These are phyloP conservation scores for Diaporthe velutina DNA, from an alignment of 2,329 filamentous ascomycete genomes.

Conservation along the genomic window DNA sequence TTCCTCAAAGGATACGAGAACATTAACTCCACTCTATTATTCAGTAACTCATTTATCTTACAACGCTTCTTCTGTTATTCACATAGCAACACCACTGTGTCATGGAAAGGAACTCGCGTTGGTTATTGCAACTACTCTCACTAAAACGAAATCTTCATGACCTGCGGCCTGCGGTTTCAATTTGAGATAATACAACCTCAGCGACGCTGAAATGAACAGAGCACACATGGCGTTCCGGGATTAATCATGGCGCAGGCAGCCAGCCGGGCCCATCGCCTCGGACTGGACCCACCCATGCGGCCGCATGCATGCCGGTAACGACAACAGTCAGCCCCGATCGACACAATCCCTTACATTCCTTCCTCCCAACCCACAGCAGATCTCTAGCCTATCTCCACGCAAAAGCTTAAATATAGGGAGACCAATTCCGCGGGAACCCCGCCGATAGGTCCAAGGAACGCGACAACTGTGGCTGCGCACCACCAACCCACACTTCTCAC, in stretches of 20 bases:
- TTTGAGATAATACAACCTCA: neutral
- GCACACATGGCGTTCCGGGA: neutral
- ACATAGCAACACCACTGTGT: neutral
- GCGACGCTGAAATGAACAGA: neutral
- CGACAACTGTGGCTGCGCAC: neutral
- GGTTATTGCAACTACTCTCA: neutral
- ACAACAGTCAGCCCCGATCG: neutral
- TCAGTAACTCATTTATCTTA: no score
- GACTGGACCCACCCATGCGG: conserved; percentile 8
- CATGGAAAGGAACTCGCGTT: neutral
- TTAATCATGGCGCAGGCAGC: neutral
- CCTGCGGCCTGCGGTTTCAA: neutral
- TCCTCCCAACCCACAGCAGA: neutral
- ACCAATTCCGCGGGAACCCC: neutral
- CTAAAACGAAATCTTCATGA: neutral
- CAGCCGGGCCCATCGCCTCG: neutral
- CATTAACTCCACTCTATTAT: neutral
- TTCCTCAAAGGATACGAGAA: neutral
- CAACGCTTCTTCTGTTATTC: no score
- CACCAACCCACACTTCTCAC: neutral
- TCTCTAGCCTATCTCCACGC: neutral
- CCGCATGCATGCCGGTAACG: neutral
- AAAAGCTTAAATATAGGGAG: neutral
- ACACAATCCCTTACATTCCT: neutral
- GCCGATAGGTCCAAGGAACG: neutral